phyloP scores from a whole-genome alignment of 176 grass and related monocot species.

The Elymus sibiricus region DNA sequence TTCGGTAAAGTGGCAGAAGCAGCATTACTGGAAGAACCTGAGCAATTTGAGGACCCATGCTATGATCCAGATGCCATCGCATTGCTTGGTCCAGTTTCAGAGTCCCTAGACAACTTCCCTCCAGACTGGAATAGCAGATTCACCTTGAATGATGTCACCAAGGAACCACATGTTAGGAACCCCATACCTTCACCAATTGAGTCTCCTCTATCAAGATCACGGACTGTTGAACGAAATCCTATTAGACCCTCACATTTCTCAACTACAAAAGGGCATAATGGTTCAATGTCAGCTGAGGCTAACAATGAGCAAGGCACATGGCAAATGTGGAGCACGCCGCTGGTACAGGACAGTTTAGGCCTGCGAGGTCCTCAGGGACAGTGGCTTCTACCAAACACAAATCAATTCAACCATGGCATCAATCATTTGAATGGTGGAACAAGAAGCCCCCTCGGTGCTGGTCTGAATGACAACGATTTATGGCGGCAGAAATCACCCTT shows the following conservation, averaged over 20 bases:
- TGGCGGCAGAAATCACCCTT: constrained; percentile 50
- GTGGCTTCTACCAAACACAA: constrained; percentile 50
- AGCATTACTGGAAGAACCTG: constrained; percentile 54
- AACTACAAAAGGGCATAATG: constrained; percentile 30
- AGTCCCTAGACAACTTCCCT: constrained; percentile 68
- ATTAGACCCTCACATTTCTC: constrained; percentile 24
- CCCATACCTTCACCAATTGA: constrained; percentile 77
- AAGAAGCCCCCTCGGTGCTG: constrained; percentile 25
- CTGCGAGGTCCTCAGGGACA: constrained; percentile 57
- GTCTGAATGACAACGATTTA: constrained; percentile 47
- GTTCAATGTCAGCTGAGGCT: constrained; percentile 41
- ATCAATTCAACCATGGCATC: constrained; percentile 39
- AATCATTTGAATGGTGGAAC: constrained; percentile 56
- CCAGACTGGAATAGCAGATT: constrained; percentile 47
- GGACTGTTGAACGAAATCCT: constrained; percentile 51
- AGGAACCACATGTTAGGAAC: constrained; percentile 47
- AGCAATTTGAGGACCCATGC: constrained; percentile 92
- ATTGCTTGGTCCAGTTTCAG: constrained; percentile 80
- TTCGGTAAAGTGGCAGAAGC: constrained; percentile 43
- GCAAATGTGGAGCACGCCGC: constrained; percentile 86
- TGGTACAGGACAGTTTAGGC: constrained; percentile 67
- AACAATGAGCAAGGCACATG: constrained; percentile 67
- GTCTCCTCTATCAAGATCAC: constrained; percentile 58
- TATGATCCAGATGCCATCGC: constrained; percentile 74
- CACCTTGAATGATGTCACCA: constrained; percentile 40